Evolutionary conservation across 1,284 basidiomycete genomes (phyloP), one percentile per base, ranked within the genome.

Genomic region (Puccinia novopanici): DNA sequence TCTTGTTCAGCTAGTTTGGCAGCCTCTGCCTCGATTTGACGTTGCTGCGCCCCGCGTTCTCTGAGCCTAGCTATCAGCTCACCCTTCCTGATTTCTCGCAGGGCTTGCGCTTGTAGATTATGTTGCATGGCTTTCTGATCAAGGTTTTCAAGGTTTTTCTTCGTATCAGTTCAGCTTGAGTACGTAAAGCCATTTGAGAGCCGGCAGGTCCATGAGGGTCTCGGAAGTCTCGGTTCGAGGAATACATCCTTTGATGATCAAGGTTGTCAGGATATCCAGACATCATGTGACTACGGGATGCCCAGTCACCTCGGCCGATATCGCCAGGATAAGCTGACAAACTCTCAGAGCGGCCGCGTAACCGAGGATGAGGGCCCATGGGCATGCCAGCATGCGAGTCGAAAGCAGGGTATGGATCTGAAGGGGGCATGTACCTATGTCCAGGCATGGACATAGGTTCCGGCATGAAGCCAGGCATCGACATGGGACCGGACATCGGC

Each of bases 141-240:
- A 10, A 79, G 45, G 8, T 61, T 42, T 80, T 52, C 65, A 30
- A 80, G 57, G 13, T 59, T 61, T 37, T 80, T 50, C 77, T 61
- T 24, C 77, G 27, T 30, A 80, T 30, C 37, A 70, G 24, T 55
- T 80, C 77, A 65, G 77, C 77, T 73, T 80, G 77, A 55, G 77
- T 70, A 19, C 77, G 68, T 52, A 65, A 27, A 17, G 59, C 42
- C 68, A 80, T 61, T 42, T 80, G 55, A 34, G 34, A 19, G 34
- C 59, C 59, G 9, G 59, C 30, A 30, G 50, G 27, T 17, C 65
- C 77, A 27, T 52, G 19, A 57, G 48, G 42, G n/a, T 68, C 54
- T 3, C 37, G 37, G 27, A 55, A 59, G 22, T 59, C 67, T 24
- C 24, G 30, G 42, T 30, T 73, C 40, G 71, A 40, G 30, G 54